Conservation (phyloP, 2,329 filamentous ascomycete species). For the Herpomyces periplanetae region DNA sequence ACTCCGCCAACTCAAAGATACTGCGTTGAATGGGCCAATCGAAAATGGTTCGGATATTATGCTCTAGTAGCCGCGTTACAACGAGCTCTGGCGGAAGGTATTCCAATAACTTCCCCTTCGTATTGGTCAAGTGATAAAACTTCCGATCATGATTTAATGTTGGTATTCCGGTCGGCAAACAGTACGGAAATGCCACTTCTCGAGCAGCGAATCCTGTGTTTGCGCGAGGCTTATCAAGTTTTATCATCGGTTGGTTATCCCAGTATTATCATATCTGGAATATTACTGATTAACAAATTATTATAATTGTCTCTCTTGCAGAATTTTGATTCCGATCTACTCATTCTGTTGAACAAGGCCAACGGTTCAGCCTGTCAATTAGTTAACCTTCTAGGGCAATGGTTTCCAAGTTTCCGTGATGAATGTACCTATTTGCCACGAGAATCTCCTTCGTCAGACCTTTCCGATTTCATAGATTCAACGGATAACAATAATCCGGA, state of each 20-base stretch:
- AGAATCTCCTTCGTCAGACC: not conserved
- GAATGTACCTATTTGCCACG: not conserved
- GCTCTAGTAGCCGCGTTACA: constrained; percentile 58
- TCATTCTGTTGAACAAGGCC: constrained; percentile 29
- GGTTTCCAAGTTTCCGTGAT: constrained; percentile 38
- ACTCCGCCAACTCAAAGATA: constrained; percentile 41
- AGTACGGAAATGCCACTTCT: constrained; percentile 32
- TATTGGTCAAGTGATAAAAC: not conserved
- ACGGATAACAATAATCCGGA: no score
- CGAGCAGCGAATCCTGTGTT: constrained; percentile 29
- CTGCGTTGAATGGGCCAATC: constrained; percentile 37
- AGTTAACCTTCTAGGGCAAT: constrained; percentile 42
- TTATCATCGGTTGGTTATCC: constrained; percentile 22
- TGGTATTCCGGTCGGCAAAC: not conserved
- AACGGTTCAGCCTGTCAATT: constrained; percentile 40
- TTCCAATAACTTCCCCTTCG: constrained; percentile 3
- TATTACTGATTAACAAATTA: not conserved
- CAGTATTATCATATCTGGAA: not conserved
- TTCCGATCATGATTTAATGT: constrained; percentile 1
- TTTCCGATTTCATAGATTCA: constrained; percentile 36
- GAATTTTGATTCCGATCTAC: constrained; percentile 34
- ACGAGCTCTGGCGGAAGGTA: constrained; percentile 54
- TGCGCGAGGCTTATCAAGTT: constrained; percentile 44
- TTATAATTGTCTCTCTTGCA: constrained; percentile 7
- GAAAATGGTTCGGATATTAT: constrained; percentile 74